A percentile compares a stretch with the other conserved stretches of the same genome.
Evolutionary conservation across 805 yeast genomes (phyloP).

Genomic region (Wickerhamomyces xylosicus): DNA sequence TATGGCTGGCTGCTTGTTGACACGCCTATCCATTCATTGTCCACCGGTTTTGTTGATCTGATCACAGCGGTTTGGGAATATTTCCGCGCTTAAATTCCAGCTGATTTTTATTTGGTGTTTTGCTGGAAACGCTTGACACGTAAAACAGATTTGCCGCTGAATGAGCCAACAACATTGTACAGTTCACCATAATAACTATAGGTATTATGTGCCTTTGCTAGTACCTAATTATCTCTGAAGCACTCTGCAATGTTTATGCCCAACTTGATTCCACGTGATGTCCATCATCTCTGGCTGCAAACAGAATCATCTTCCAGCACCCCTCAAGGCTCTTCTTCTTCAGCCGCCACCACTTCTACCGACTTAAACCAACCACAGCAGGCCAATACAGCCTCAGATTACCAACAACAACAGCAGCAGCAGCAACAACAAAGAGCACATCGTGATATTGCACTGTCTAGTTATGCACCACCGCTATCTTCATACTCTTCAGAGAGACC

Average conservation of each 20-base stretch:
- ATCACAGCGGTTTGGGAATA: too few species aligned
- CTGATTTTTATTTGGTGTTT: neutral
- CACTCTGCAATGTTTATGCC: constrained; percentile 35
- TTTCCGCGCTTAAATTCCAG: too few species aligned
- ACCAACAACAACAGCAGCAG: constrained; percentile 5
- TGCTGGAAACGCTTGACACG: too few species aligned
- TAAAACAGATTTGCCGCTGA: neutral
- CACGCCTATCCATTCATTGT: too few species aligned
- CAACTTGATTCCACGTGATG: constrained; percentile 32
- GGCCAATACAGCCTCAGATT: constrained; percentile 2
- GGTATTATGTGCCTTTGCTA: too few species aligned
- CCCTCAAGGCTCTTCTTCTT: too few species aligned
- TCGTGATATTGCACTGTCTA: constrained; percentile 2
- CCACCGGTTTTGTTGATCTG: too few species aligned
- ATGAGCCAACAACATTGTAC: neutral
- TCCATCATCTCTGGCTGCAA: constrained; percentile 33
- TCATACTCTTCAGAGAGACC: constrained; percentile 41
- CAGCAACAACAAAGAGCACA: constrained; percentile 1
- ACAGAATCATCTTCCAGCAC: neutral
- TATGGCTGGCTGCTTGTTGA: too few species aligned
- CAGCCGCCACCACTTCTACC: neutral
- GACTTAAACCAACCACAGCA: neutral
- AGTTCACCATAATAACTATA: too few species aligned
- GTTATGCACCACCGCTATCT: constrained; percentile 41
- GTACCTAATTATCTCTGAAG: too few species aligned